A percentile compares a stretch with the other conserved stretches of the same genome.
phyloP scores from a whole-genome alignment of 2,329 filamentous ascomycete genomes.

The Diplodia sapinea region DNA sequence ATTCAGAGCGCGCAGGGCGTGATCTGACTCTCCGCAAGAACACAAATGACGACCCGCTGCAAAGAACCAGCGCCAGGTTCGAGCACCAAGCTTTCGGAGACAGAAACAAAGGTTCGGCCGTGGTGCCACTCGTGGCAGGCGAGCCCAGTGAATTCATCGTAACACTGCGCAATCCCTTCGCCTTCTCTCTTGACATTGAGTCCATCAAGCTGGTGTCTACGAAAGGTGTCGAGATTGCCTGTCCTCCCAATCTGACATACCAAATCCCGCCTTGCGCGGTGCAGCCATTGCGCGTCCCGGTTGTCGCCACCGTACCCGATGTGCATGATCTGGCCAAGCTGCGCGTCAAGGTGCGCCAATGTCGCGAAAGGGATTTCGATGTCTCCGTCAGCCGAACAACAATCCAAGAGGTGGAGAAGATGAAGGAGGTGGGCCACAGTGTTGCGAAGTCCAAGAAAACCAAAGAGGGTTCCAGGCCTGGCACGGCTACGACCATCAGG shows the following conservation, averaged over 20 bases:
- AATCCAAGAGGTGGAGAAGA: constrained; percentile 18
- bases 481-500: constrained; percentile 19
- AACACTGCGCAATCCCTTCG: constrained; percentile 90
- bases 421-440: constrained; percentile 24
- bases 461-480: constrained; percentile 11
- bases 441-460: constrained; percentile 10
- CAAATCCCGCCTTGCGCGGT: constrained; percentile 35
- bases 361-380: constrained; percentile 26
- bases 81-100: constrained; percentile 95
- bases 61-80: constrained; percentile 78
- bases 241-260: constrained; percentile 50
- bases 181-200: constrained; percentile 90
- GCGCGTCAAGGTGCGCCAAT: constrained; percentile 28
- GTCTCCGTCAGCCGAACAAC: constrained; percentile 21
- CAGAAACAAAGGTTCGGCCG: constrained; percentile 13
- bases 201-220: constrained; percentile 75
- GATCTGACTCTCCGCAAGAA: constrained; percentile 34
- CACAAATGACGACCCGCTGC: constrained; percentile 39
- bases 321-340: constrained; percentile 12
- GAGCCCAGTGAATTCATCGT: constrained; percentile 80
- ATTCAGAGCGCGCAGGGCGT: constrained; percentile 25
- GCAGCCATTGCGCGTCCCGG: constrained; percentile 36
- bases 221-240: constrained; percentile 77
- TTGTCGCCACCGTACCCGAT: constrained; percentile 20
- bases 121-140: constrained; percentile 71